Evolutionary conservation across 2,329 filamentous ascomycete species (phyloP).

Genomic region (Cordyceps militaris): DNA sequence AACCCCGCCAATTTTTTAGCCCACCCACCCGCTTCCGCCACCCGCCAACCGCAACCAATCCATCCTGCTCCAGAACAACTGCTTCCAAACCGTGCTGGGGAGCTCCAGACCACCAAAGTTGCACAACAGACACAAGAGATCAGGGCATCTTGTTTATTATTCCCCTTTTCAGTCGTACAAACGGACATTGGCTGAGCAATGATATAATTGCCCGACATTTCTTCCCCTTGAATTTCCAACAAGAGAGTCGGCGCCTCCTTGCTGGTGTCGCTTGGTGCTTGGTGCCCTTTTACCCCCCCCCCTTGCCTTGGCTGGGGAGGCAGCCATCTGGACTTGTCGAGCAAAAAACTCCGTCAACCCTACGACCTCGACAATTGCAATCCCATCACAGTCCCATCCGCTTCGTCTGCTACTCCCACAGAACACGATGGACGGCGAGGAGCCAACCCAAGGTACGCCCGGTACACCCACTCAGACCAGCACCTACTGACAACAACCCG

Average conservation of each 20-base stretch:
- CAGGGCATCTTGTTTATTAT: not conserved
- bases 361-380: not conserved
- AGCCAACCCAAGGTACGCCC: slow-evolving; percentile 36
- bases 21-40: not conserved
- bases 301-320: not conserved
- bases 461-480: not conserved
- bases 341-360: not conserved
- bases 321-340: not conserved
- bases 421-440: slow-evolving; percentile 36
- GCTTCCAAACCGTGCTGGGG: not conserved
- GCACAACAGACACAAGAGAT: not conserved
- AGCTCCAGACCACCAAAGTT: not conserved
- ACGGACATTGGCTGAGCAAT: not conserved
- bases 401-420: not conserved
- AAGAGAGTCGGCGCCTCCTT: not conserved
- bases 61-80: slow-evolving; percentile 2
- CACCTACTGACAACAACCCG: not conserved
- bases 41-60: slow-evolving; percentile 12
- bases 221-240: not conserved
- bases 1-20: too few species aligned
- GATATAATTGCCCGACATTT: not conserved
- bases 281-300: not conserved
- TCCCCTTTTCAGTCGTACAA: not conserved
- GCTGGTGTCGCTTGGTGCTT: not conserved
- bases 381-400: not conserved